These are phyloP conservation scores for Fusarium sp. DNA, from an alignment of 2,329 filamentous ascomycete species.

Conservation along the genomic window DNA sequence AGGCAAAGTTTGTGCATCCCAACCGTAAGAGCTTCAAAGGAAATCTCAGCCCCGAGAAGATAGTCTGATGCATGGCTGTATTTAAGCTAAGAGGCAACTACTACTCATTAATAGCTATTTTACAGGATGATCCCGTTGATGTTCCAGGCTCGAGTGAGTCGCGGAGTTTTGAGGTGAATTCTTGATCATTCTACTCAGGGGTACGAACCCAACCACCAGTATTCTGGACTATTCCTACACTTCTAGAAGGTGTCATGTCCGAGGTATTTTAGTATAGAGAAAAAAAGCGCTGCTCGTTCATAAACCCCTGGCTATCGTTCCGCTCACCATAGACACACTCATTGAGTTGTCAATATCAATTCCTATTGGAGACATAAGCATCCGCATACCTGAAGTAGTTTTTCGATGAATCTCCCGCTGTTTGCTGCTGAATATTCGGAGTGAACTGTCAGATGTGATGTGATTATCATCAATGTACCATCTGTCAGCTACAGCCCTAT, in stretches of 20 bases:
- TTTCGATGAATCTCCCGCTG: neutral
- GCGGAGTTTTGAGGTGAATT: neutral
- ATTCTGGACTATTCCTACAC: neutral
- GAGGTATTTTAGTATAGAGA: neutral
- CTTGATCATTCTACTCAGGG: neutral
- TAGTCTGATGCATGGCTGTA: neutral
- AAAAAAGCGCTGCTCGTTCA: no score
- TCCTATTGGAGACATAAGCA: neutral
- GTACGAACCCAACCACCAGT: neutral
- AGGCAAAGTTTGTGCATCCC: conserved; percentile 1
- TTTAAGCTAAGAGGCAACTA: neutral
- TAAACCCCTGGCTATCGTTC: neutral
- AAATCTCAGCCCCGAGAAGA: conserved; percentile 3
- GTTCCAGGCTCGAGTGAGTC: neutral
- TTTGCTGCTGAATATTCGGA: neutral
- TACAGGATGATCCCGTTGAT: no score
- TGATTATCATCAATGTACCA: neutral
- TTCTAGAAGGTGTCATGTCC: neutral
- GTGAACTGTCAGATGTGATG: neutral
- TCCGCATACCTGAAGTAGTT: neutral
- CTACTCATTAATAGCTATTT: no score
- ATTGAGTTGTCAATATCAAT: neutral
- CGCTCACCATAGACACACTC: neutral
- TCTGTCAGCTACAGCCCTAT: neutral
- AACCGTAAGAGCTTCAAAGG: neutral